phyloP scores from a whole-genome alignment of 2,329 filamentous ascomycete species.

The Cladophialophora carrionii region DNA sequence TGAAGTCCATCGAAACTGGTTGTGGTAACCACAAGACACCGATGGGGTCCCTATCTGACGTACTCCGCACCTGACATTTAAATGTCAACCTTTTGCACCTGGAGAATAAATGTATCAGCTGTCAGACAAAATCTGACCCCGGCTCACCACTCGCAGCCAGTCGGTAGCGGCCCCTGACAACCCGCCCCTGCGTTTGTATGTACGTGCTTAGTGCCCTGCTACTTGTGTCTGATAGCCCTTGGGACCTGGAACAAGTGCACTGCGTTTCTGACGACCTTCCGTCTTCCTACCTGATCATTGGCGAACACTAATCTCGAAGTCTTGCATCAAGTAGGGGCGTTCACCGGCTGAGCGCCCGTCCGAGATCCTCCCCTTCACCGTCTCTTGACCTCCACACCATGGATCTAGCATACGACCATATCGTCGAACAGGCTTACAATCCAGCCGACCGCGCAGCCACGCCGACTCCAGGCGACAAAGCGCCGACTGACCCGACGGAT shows the following conservation, averaged over 20 bases:
- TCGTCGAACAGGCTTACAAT: slow-evolving; percentile 75
- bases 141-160: neutral
- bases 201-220: neutral
- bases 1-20: too few species aligned
- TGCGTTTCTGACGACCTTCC: neutral
- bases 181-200: neutral
- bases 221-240: neutral
- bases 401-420: slow-evolving; percentile 98
- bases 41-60: too few species aligned
- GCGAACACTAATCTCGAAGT: neutral
- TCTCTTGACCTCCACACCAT: slow-evolving; percentile 53
- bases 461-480: slow-evolving; percentile 46
- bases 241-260: neutral
- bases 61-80: neutral
- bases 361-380: neutral
- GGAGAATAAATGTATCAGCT: neutral
- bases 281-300: neutral
- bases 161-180: neutral
- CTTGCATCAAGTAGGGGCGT: neutral
- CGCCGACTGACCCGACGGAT: slow-evolving; percentile 41
- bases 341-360: slow-evolving; percentile 5
- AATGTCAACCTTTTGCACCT: neutral
- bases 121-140: neutral
- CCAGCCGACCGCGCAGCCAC: slow-evolving; percentile 54
- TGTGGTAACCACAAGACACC: too few species aligned